phyloP scores from a whole-genome alignment of 805 yeast genomes.

The Wickerhamomyces mucosus region DNA sequence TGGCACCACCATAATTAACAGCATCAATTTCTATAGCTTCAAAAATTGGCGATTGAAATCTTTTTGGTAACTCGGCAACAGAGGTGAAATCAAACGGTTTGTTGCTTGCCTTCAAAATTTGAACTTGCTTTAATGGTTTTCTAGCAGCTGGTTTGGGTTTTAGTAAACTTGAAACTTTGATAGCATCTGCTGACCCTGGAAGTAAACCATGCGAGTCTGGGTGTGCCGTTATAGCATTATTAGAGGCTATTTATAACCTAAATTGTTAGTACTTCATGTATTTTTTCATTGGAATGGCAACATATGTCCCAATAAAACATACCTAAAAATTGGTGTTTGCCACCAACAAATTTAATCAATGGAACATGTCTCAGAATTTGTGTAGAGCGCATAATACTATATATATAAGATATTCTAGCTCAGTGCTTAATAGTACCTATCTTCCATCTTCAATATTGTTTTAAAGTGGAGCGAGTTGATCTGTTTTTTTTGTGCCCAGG shows the following conservation, averaged over 20 bases:
- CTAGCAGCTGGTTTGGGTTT: conserved; percentile 15
- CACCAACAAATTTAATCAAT: conserved; percentile 80
- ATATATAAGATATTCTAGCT: too few relatives aligned
- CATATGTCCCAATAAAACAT: conserved; percentile 26
- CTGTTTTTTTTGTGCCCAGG: background rate
- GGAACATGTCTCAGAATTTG: conserved; percentile 25
- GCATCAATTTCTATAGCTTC: conserved; percentile 66
- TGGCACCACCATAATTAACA: conserved; percentile 84
- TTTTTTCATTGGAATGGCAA: too few relatives aligned
- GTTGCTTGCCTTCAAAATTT: conserved; percentile 48
- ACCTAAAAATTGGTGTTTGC: conserved; percentile 50
- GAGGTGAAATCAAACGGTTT: conserved; percentile 33
- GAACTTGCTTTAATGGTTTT: conserved; percentile 6
- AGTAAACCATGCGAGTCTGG: conserved; percentile 34
- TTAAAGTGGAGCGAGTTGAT: background rate
- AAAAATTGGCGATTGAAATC: conserved; percentile 61
- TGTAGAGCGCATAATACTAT: conserved; percentile 23
- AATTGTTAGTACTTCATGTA: conserved; percentile 25
- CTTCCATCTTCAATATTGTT: background rate
- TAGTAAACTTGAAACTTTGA: conserved; percentile 16
- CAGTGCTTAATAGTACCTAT: background rate
- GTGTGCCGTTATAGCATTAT: conserved; percentile 29
- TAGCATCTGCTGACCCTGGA: conserved; percentile 24
- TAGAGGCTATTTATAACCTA: conserved; percentile 29
- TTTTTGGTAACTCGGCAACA: conserved; percentile 57